phyloP scores from a whole-genome alignment of 345 rosid species.

The Geranium rotundifolium region DNA sequence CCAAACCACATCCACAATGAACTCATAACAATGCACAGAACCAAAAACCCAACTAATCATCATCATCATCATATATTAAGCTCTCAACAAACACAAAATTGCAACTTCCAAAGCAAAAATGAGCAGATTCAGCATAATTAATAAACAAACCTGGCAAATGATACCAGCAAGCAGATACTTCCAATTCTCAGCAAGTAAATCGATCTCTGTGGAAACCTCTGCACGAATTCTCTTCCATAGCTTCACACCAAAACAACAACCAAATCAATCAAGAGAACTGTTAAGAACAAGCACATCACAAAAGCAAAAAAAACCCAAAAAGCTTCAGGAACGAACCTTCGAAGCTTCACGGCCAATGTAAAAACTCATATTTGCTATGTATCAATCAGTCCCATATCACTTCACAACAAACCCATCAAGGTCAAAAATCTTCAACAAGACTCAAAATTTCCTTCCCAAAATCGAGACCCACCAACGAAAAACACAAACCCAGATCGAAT shows the following conservation, averaged over 20 bases:
- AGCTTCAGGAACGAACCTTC: constrained; percentile 29
- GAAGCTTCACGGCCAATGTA: constrained; percentile 98
- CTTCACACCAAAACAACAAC: constrained; percentile 32
- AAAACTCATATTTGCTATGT: constrained; percentile 53
- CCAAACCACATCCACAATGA: background rate
- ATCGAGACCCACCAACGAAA: too few species aligned
- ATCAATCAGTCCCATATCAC: constrained; percentile 51
- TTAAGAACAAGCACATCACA: background rate
- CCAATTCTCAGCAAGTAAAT: constrained; percentile 78
- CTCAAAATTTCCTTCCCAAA: background rate
- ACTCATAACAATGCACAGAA: background rate
- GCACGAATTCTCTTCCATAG: constrained; percentile 89
- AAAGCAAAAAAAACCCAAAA: background rate
- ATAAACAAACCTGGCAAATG: constrained; percentile 59
- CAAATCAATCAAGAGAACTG: background rate
- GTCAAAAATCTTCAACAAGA: constrained; percentile 10
- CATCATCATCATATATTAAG: too few species aligned
- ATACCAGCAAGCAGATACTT: constrained; percentile 79
- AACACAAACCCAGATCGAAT: too few species aligned
- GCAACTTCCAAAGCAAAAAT: background rate
- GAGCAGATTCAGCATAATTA: too few species aligned
- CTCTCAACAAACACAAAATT: background rate
- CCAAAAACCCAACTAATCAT: too few species aligned
- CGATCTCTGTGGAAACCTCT: constrained; percentile 68
- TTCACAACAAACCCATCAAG: constrained; percentile 36